Evolutionary conservation across 441 rosid genomes (phyloP), one percentile per base, ranked within the genome.

Genomic region (Adansonia rubrostipa): DNA sequence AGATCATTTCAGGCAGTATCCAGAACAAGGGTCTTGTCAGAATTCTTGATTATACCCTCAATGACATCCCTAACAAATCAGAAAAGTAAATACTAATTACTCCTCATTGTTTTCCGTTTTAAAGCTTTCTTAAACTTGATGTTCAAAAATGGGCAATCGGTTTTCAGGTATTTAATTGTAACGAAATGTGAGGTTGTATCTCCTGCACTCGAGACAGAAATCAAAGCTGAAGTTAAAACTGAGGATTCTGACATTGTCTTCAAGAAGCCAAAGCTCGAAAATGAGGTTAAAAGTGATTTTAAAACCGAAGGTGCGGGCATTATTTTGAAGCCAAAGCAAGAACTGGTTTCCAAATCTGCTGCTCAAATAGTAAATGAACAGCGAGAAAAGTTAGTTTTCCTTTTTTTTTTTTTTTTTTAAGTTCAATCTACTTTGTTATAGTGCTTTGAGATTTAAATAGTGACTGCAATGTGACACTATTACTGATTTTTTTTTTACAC

Each of bases 311-410:
- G 65, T n/a, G 36, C 80, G 50, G 92, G 90, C 9, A 78, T 92
- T 48, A 45, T 82, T 8, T 79, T 93, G 86, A 92, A 89, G 80
- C 92, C 98, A 0, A 96, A 94, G 84, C 92, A 89, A 73, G 93
- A 86, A 53, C 79, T 77, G 50, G 87, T 89, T 54, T 44, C 96
- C 0, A 92, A 92, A 79, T 96, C 98, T 3, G 99, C 94, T 44
- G 93, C 97, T 76, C 98, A 96, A 84, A 96, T 94, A n/a, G 87
- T 93, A 3, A 84, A 72, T 11, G 97, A 93, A 54, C 97, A 93
- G 66, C 86, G 81, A 28, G 81, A 82, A 80, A 93, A 93, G 99
- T 96, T 82, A 88, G 91, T 64, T 13, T 5, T 36, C 9, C 71
- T 14, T 36, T 28, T 1, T 4, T 10, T 13, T 7, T 33, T 11